Evolutionary conservation across 495 filamentous ascomycete species (phyloP).

Genomic region (Podospora sp.): DNA sequence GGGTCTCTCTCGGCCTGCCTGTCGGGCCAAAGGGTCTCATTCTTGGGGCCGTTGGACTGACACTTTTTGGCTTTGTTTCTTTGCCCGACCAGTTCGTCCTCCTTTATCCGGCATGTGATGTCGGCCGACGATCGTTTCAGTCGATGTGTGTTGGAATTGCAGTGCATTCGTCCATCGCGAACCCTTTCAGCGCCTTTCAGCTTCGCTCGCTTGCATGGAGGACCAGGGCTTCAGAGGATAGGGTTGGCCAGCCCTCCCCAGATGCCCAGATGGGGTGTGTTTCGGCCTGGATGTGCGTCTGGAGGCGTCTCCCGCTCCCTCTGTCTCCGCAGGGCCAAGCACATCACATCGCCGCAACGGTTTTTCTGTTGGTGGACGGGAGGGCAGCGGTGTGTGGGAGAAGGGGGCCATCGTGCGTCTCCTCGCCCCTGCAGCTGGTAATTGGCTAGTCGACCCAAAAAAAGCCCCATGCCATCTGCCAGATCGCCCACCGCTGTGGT

Average conservation of each 20-base stretch:
- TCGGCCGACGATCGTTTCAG: not conserved
- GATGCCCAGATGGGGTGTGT: not conserved
- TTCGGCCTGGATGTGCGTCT: not conserved
- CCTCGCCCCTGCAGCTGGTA: slow-evolving; percentile 13
- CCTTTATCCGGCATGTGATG: not conserved
- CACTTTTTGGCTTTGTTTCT: not conserved
- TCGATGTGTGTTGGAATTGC: not conserved
- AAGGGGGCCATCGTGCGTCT: slow-evolving; percentile 5
- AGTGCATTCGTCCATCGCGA: too few species aligned
- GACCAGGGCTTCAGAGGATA: not conserved
- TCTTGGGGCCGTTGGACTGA: not conserved
- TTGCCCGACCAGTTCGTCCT: not conserved
- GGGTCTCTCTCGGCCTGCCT: slow-evolving; percentile 3
- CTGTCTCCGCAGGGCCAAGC: slow-evolving; percentile 19
- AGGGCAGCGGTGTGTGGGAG: not conserved
- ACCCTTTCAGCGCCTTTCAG: not conserved
- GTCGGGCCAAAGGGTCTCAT: slow-evolving; percentile 6
- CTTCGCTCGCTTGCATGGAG: not conserved
- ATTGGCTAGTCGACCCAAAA: slow-evolving; percentile 23
- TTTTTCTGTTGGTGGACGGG: slow-evolving; percentile 18
- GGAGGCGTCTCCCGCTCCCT: not conserved
- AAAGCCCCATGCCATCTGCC: slow-evolving; percentile 5
- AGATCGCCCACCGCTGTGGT: slow-evolving; percentile 5
- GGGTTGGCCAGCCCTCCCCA: slow-evolving; percentile 5
- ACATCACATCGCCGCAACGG: slow-evolving; percentile 15